Conservation (phyloP, 148 eudicot species). For the Chenopodium quinoa region DNA sequence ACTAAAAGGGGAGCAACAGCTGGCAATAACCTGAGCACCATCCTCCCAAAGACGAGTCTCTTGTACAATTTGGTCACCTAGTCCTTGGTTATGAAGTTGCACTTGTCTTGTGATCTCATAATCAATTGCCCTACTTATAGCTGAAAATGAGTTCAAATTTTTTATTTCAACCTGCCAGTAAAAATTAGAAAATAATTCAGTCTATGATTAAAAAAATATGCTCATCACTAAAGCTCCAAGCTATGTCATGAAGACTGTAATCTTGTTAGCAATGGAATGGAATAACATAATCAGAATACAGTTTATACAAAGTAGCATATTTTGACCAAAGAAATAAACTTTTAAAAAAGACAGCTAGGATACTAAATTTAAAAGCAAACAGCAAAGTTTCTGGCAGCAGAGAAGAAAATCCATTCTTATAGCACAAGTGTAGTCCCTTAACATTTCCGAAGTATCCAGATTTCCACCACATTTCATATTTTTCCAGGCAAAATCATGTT, state of each 20-base stretch:
- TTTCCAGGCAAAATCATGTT: background rate
- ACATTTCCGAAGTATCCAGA: background rate
- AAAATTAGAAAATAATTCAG: background rate
- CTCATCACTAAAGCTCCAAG: background rate
- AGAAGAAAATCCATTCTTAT: background rate
- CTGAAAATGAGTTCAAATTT: constrained; percentile 85
- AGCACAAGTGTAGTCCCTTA: background rate
- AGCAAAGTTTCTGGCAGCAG: background rate
- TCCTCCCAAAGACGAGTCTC: constrained; percentile 99
- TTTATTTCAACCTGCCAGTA: constrained; percentile 81
- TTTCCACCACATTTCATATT: background rate
- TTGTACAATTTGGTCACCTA: constrained; percentile 71
- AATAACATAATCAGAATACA: background rate
- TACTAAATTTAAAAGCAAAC: background rate
- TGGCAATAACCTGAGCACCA: constrained; percentile 75
- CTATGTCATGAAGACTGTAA: background rate
- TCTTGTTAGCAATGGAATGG: background rate
- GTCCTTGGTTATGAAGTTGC: constrained; percentile 68
- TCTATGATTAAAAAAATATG: background rate
- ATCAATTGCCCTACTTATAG: constrained; percentile 87
- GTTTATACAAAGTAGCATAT: background rate
- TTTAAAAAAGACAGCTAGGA: background rate
- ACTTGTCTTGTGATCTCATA: constrained; percentile 85
- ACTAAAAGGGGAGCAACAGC: constrained; percentile 6
- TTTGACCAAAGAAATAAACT: background rate